Evolutionary conservation across 2,329 filamentous ascomycete species (phyloP).

Genomic region (Aspergillus felis): DNA sequence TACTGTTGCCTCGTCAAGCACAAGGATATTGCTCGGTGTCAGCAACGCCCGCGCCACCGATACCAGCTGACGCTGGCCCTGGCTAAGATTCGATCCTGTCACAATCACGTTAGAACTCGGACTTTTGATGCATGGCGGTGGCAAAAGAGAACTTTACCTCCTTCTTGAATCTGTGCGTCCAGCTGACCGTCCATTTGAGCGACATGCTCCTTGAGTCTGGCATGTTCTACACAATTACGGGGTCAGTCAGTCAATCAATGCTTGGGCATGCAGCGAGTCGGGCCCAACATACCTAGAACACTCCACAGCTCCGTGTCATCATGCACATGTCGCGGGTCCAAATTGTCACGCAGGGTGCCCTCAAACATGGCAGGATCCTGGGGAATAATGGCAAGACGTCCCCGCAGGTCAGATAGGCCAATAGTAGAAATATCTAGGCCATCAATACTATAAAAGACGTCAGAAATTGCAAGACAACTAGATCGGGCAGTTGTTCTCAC

Average conservation of each 20-base stretch:
- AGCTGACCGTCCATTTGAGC: constrained; percentile 81
- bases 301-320: constrained; percentile 98
- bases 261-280: constrained; percentile 11
- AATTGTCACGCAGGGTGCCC: constrained; percentile 87
- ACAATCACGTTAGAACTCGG: constrained; percentile 11
- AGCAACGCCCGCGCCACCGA: constrained; percentile 90
- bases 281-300: constrained; percentile 67
- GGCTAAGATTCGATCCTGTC: constrained; percentile 88
- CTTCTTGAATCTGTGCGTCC: constrained; percentile 88
- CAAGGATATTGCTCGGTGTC: constrained; percentile 93
- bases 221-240: constrained; percentile 64
- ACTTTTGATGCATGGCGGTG: not conserved
- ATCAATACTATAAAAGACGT: constrained; percentile 64
- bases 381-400: constrained; percentile 91
- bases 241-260: constrained; percentile 35
- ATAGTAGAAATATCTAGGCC: constrained; percentile 84
- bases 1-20: constrained; percentile 94
- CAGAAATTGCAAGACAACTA: constrained; percentile 8
- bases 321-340: constrained; percentile 90
- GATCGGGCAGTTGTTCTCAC: constrained; percentile 25
- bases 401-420: constrained; percentile 80
- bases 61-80: constrained; percentile 90
- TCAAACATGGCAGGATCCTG: constrained; percentile 97
- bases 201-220: constrained; percentile 87
- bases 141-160: constrained; percentile 58